These are phyloP conservation scores for Cystofilobasidium capitatum DNA, from an alignment of 768 basidiomycete species.

Conservation along the genomic window DNA sequence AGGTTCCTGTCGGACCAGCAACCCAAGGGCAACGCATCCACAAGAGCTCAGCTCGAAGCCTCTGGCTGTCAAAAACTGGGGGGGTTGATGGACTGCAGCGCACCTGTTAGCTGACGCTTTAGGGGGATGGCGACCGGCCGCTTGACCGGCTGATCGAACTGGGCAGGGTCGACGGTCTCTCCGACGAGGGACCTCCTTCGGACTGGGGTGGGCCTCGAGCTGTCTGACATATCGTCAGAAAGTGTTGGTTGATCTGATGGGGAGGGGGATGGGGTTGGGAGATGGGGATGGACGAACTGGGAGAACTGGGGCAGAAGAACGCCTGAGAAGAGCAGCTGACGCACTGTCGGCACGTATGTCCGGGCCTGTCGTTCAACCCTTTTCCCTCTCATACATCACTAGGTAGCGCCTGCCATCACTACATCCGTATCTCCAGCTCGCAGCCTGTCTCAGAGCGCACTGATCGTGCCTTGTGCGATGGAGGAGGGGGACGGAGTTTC, in stretches of 20 bases:
- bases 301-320: not conserved
- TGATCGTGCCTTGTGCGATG: too few relatives aligned
- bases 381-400: too few relatives aligned
- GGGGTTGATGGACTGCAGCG: not conserved
- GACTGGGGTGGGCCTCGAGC: not conserved
- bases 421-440: too few relatives aligned
- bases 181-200: not conserved
- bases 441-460: too few relatives aligned
- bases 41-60: not conserved
- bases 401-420: too few relatives aligned
- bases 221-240: not conserved
- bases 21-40: not conserved
- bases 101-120: slow-evolving; percentile 2
- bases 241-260: not conserved
- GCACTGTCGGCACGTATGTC: too few relatives aligned
- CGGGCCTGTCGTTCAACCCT: too few relatives aligned
- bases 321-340: too few relatives aligned
- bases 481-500: too few relatives aligned
- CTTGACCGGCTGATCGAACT: not conserved
- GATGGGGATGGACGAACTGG: not conserved
- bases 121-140: not conserved
- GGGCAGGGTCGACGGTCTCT: not conserved
- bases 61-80: not conserved
- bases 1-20: not conserved
- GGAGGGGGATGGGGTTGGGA: not conserved